Base-by-base conservation (phyloP, 257 asterid species). In the Linaria vulgaris region DNA sequence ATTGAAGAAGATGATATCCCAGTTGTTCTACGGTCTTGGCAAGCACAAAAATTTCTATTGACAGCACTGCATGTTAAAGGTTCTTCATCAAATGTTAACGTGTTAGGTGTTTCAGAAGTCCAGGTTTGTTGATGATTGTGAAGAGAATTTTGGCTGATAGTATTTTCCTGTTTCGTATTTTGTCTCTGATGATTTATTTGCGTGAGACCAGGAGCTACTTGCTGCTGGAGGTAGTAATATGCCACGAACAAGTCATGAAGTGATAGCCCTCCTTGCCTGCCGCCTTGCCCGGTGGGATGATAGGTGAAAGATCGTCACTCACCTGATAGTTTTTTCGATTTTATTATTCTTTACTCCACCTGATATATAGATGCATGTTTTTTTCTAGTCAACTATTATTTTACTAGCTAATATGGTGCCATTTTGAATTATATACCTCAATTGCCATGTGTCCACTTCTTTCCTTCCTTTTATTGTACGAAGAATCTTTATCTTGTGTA, bases 281-380 rank as follows among this genome's bases (percentile, higher is more conserved):
- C 78, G 80, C 66, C 85, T 80, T 74, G 85, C 80, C 15, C 75
- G 76, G 19, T 77, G 82, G 82, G 85, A 80, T 66, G 82, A 80
- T 31, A 80, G 82, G 85, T 76, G 22, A 23, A 12, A 21, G 16
- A 1, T 46, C 14, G 31, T 61, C 11, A 67, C 14, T 52, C 64
- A 24, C 7, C 41, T 44, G 14, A 34, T 46, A 44, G 38, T 56
- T 31, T 56, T 31, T 45, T 60, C 16, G 1, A 14, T 46, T 24
- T 39, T 21, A 38, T 55, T 17, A 12, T 25, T 61, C 49, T 47
- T 14, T 20, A 14, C 45, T 12, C 41, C 41, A 34, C 20, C 16
- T 59, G 24, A 23, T 59, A 39, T 48, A 11, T 49, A 13, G 17
- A 57, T 21, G 41, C 25, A 51, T 64, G 41, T 38, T 3, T 27